phyloP scores from a whole-genome alignment of 768 basidiomycete genomes.

The Leccinum barrowsii region DNA sequence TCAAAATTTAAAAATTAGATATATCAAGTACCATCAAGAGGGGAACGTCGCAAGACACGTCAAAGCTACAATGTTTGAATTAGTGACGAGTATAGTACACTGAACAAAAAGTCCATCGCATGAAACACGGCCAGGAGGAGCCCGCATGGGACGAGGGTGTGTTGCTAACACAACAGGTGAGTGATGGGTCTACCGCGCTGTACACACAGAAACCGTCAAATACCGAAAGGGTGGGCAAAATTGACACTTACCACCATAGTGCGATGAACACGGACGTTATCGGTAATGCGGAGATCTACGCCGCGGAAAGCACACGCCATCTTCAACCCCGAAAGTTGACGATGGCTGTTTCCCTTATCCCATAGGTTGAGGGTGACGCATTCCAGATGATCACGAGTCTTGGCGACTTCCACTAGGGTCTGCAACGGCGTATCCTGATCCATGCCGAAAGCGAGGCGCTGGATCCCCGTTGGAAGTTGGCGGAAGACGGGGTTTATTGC shows the following conservation, averaged over 20 bases:
- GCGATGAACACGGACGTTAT: constrained; percentile 53
- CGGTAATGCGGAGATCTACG: constrained; percentile 49
- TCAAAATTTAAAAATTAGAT: background rate
- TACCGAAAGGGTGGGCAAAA: constrained; percentile 9
- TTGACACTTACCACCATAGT: constrained; percentile 42
- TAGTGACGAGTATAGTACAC: constrained; percentile 3
- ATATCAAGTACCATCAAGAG: background rate
- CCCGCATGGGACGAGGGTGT: background rate
- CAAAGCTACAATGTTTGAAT: constrained; percentile 18
- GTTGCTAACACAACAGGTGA: constrained; percentile 18
- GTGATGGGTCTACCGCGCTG: constrained; percentile 20
- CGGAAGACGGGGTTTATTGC: constrained; percentile 40
- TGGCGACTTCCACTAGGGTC: constrained; percentile 53
- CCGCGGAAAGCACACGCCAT: constrained; percentile 64
- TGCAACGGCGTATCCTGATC: constrained; percentile 53
- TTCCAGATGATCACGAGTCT: constrained; percentile 40
- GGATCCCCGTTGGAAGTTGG: constrained; percentile 44
- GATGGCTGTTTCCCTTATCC: constrained; percentile 47
- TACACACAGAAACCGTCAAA: constrained; percentile 9
- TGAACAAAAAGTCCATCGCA: constrained; percentile 2
- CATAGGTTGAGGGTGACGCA: constrained; percentile 54
- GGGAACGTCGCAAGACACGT: constrained; percentile 1
- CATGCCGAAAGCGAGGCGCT: constrained; percentile 59
- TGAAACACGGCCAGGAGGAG: background rate
- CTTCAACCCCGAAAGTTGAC: constrained; percentile 51